Evolutionary conservation across 768 basidiomycete species (phyloP).

Genomic region (Tephrocybe sp.): DNA sequence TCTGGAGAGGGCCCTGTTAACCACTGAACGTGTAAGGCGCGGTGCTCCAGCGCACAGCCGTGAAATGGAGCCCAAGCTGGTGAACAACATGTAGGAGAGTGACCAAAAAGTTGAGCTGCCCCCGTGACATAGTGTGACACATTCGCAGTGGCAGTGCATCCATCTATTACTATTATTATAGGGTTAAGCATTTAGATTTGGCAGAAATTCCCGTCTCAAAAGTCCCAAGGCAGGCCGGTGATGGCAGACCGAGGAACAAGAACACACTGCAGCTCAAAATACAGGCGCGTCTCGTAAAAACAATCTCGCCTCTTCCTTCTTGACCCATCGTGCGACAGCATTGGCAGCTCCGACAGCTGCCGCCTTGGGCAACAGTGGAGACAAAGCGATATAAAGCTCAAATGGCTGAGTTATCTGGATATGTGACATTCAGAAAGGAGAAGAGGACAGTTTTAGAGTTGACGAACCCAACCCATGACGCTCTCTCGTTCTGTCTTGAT

Average conservation of each 20-base stretch:
- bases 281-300: slow-evolving; percentile 90
- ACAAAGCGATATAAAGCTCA: slow-evolving; percentile 84
- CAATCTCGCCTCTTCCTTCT: slow-evolving; percentile 77
- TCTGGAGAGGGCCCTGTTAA: slow-evolving; percentile 29
- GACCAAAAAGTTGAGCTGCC: too few species aligned
- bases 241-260: too few species aligned
- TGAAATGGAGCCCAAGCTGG: slow-evolving; percentile 13
- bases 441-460: too few species aligned
- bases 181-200: too few species aligned
- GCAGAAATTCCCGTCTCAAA: too few species aligned
- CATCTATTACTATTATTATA: too few species aligned
- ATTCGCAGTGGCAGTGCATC: too few species aligned
- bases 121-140: too few species aligned
- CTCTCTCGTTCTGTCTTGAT: slow-evolving; percentile 83
- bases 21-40: slow-evolving; percentile 28
- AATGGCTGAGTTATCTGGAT: slow-evolving; percentile 88
- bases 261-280: slow-evolving; percentile 49
- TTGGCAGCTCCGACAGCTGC: slow-evolving; percentile 88
- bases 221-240: too few species aligned
- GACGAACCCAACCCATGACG: slow-evolving; percentile 94
- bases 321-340: slow-evolving; percentile 85
- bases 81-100: slow-evolving; percentile 12
- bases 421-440: background rate
- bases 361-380: slow-evolving; percentile 83
- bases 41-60: slow-evolving; percentile 26